phyloP scores from a whole-genome alignment of 208 protist genomes.

The Phytomonas sp. region DNA sequence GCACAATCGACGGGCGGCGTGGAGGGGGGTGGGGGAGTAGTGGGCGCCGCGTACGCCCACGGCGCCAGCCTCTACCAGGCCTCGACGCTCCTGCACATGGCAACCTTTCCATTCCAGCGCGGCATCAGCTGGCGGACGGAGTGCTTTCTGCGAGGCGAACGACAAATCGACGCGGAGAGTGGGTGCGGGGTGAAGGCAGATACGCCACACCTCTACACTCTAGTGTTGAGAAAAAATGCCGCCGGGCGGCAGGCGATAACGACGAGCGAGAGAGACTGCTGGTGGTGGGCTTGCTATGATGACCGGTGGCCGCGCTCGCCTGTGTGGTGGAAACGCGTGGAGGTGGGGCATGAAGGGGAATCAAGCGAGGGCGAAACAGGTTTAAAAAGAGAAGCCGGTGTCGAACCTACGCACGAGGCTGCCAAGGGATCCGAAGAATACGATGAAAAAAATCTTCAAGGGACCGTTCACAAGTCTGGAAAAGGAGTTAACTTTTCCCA shows the following conservation, averaged over 20 bases:
- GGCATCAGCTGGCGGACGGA: neutral
- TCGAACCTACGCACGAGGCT: too few relatives aligned
- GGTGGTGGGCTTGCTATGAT: neutral
- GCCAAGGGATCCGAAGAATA: neutral
- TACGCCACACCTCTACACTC: neutral
- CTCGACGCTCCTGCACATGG: neutral
- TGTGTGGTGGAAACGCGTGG: neutral
- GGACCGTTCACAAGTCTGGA: neutral
- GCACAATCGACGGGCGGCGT: too few relatives aligned
- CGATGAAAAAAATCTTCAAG: neutral
- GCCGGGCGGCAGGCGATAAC: too few relatives aligned
- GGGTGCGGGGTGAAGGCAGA: too few relatives aligned
- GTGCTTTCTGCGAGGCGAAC: neutral
- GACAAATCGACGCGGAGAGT: too few relatives aligned
- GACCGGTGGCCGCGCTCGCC: neutral
- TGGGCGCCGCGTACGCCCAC: neutral
- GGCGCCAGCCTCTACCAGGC: neutral
- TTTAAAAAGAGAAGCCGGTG: neutral
- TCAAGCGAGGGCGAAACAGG: too few relatives aligned
- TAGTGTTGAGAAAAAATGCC: neutral
- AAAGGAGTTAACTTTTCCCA: neutral
- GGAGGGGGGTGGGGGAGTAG: too few relatives aligned
- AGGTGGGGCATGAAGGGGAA: neutral
- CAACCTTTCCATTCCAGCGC: neutral
- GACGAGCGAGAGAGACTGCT: neutral